Base-by-base conservation (phyloP, 208 protist species). In the Wallacemonas sp. region DNA sequence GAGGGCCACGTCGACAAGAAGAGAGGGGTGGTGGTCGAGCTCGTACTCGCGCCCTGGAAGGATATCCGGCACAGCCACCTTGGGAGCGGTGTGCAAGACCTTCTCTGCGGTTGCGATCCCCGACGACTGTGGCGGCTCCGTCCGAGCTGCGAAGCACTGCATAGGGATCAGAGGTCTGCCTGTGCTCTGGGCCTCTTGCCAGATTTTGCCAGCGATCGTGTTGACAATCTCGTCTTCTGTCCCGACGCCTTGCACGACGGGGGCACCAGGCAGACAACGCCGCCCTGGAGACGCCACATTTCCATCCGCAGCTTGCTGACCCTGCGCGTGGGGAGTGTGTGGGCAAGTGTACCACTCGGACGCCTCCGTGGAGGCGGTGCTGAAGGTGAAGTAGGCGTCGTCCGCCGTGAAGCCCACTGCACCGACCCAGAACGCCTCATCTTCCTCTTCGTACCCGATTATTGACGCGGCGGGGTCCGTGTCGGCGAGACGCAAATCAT, bases 361-460 rank as follows among this genome's bases (percentile, higher is more conserved):
- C 26, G 70, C 58, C 31, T 80, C 77, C 1, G 65, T 80, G 4
- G 82, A 89, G 45, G 74, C 39, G 58, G 70, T 74, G 28, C 60
- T 64, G 55, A 89, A 92, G 24, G 77, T 59, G 8, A 81, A 41
- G 70, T 73, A 92, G 15, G 38, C 34, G 6, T 77, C 72, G 68
- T 92, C 82, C 6, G 69, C 76, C 22, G 77, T 83, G 65, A 79
- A 87, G 54, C 44, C 46, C 22, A 88, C 34, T 1, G 70, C 62
- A 45, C 74, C 68, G 27, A 87, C 58, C 78, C 82, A 92, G 61
- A 86, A 89, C 24, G 69, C 62, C 64, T 88, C 82, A 55, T 88
- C 74, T 8, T 51, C 38, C 56, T 89, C 82, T 51, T 92, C 80
- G 36, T 78, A 92, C 51, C 79, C 86, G 39, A 92, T 63, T 24